These are phyloP conservation scores for Fusarium robinianum DNA, from an alignment of 2,329 filamentous ascomycete genomes.

Conservation along the genomic window DNA sequence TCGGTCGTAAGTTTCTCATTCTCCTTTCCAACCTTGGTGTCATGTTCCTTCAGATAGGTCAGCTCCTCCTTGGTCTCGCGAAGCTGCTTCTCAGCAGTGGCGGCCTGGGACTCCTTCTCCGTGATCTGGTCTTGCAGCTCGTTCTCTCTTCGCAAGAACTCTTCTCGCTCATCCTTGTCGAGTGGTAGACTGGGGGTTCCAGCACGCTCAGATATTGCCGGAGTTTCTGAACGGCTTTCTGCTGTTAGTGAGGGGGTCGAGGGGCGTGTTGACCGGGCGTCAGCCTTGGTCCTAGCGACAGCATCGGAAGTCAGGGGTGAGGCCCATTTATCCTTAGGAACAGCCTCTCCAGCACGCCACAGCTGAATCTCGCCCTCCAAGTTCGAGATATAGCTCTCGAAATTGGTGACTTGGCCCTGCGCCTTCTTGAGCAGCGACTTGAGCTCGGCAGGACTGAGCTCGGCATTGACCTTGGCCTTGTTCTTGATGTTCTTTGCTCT, in stretches of 20 bases:
- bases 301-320: constrained; percentile 62
- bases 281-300: constrained; percentile 45
- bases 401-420: constrained; percentile 84
- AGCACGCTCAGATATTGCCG: constrained; percentile 74
- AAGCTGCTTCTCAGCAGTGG: constrained; percentile 77
- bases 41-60: constrained; percentile 80
- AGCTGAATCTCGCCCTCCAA: constrained; percentile 83
- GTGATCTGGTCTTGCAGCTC: constrained; percentile 96
- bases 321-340: constrained; percentile 89
- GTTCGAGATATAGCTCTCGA: constrained; percentile 81
- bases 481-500: constrained; percentile 99
- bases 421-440: constrained; percentile 92
- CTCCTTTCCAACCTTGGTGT: constrained; percentile 80
- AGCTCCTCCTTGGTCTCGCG: constrained; percentile 87
- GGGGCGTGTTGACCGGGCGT: constrained; percentile 53
- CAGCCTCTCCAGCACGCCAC: constrained; percentile 86
- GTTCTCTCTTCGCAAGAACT: constrained; percentile 93
- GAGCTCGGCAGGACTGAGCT: constrained; percentile 93
- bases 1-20: constrained; percentile 87
- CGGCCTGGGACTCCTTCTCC: constrained; percentile 85
- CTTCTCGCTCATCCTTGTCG: constrained; percentile 96
- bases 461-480: constrained; percentile 99
- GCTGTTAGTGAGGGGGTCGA: constrained; percentile 57
- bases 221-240: constrained; percentile 67
- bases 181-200: constrained; percentile 85